Evolutionary conservation across 2,329 filamentous ascomycete species (phyloP).

Genomic region (Fusarium scirpi): DNA sequence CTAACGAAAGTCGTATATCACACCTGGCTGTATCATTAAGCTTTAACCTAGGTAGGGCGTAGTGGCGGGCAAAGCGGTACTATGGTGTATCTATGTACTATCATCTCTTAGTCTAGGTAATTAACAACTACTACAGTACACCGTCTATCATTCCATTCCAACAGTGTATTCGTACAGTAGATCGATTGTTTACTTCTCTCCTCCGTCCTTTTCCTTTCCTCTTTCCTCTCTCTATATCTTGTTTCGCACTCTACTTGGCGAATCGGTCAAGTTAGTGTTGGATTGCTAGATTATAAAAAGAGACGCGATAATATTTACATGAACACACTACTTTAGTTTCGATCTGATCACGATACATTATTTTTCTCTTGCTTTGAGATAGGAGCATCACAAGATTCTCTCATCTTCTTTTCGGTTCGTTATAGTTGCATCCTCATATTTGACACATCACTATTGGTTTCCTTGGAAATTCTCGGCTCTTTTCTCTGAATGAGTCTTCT

Average conservation of each 20-base stretch:
- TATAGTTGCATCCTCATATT: not conserved
- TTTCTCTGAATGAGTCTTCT: not conserved
- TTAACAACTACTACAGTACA: conserved; percentile 1
- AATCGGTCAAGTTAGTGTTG: not conserved
- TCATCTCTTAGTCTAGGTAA: not conserved
- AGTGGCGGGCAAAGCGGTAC: not conserved
- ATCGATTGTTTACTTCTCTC: not conserved
- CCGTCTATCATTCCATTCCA: conserved; percentile 12
- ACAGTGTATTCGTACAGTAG: not conserved
- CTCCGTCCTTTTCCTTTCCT: not conserved
- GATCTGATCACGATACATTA: conserved; percentile 1
- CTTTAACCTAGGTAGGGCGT: not conserved
- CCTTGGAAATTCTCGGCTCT: not conserved
- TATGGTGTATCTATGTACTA: not conserved
- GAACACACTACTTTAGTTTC: not conserved
- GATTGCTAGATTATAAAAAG: not conserved
- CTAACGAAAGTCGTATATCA: not conserved
- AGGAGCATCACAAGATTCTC: not conserved
- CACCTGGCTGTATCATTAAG: not conserved
- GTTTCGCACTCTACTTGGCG: not conserved
- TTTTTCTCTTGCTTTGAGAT: not conserved
- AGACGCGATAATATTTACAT: conserved; percentile 2
- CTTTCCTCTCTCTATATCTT: not conserved
- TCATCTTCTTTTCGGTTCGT: conserved; percentile 1
- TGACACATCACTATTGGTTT: not conserved